Evolutionary conservation across 2,329 filamentous ascomycete genomes (phyloP).

Genomic region (Colletotrichum ledebouriae): DNA sequence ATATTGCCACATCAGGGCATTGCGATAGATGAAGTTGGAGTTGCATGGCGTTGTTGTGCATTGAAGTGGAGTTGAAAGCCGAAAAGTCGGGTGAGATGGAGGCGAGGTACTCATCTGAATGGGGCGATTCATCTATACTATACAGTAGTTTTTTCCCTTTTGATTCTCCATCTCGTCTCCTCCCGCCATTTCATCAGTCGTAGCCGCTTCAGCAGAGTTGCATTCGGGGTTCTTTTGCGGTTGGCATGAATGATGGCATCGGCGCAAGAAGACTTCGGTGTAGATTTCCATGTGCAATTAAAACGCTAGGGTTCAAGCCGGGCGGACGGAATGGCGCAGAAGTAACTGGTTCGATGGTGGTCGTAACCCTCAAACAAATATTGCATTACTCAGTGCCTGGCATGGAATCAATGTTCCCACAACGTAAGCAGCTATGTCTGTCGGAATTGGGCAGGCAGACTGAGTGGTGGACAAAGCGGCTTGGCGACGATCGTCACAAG

Average conservation of each 20-base stretch:
- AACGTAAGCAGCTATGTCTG: not conserved
- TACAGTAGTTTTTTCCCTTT: not conserved
- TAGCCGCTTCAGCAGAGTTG: conserved; percentile 23
- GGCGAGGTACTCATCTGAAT: conserved; percentile 36
- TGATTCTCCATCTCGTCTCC: conserved; percentile 7
- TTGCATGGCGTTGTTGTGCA: conserved; percentile 9
- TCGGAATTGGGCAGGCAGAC: not conserved
- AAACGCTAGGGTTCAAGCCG: not conserved
- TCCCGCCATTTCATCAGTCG: conserved; percentile 7
- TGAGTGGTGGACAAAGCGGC: conserved; percentile 1
- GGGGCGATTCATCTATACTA: conserved; percentile 18
- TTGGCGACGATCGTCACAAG: conserved; percentile 37
- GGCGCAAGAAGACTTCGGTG: conserved; percentile 1
- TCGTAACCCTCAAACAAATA: not conserved
- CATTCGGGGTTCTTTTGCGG: conserved; percentile 24
- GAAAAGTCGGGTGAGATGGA: conserved; percentile 26
- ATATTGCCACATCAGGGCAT: not conserved
- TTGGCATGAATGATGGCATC: conserved; percentile 18
- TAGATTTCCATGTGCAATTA: conserved; percentile 2
- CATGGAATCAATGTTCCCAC: not conserved
- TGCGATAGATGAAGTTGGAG: conserved; percentile 1
- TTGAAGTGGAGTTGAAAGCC: not conserved
- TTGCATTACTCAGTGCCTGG: not conserved
- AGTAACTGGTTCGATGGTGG: not conserved
- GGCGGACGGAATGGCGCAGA: conserved; percentile 3